A percentile compares a stretch with the other conserved stretches of the same genome.
phyloP scores from a whole-genome alignment of 768 basidiomycete genomes.

The Artomyces pyxidatus region DNA sequence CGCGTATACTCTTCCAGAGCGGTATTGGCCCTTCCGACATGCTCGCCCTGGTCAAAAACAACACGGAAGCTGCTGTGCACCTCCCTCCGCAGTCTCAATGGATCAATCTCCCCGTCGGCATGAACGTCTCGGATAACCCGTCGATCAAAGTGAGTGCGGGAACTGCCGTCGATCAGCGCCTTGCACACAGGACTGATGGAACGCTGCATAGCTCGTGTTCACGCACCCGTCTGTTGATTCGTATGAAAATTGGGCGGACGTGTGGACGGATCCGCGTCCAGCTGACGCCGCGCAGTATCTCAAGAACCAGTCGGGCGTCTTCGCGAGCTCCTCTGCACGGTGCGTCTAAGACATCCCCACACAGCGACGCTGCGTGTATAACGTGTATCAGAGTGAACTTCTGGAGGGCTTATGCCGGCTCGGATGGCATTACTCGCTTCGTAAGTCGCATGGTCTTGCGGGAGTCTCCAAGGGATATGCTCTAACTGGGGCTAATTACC shows the following conservation, averaged over 20 bases:
- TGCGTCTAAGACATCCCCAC: slow-evolving; percentile 21
- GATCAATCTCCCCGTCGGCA: slow-evolving; percentile 54
- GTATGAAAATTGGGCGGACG: slow-evolving; percentile 58
- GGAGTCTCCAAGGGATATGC: too few relatives aligned
- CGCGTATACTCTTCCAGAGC: slow-evolving; percentile 50
- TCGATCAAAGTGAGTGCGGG: slow-evolving; percentile 50
- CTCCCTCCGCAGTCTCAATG: slow-evolving; percentile 42
- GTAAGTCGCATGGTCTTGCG: slow-evolving; percentile 25
- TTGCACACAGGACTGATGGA: not conserved
- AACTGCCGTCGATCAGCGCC: not conserved
- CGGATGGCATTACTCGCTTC: slow-evolving; percentile 40
- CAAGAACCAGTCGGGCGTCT: slow-evolving; percentile 41
- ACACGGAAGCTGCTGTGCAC: slow-evolving; percentile 35
- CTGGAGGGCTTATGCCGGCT: slow-evolving; percentile 45
- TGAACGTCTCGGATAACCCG: slow-evolving; percentile 52
- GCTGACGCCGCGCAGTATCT: slow-evolving; percentile 52
- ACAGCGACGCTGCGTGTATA: not conserved
- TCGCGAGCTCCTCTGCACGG: slow-evolving; percentile 49
- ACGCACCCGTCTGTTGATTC: slow-evolving; percentile 54
- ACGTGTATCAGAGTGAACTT: slow-evolving; percentile 45
- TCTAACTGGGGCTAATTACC: not conserved
- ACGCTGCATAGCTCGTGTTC: slow-evolving; percentile 41
- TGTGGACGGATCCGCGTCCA: slow-evolving; percentile 44
- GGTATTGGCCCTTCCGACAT: slow-evolving; percentile 56
- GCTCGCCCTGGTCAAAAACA: slow-evolving; percentile 40